Percentiles rank a stretch among this genome's conserved stretches.
These are phyloP conservation scores for Phytophthora melonis DNA, from an alignment of 352 stramenopile genomes.

Conservation along the genomic window DNA sequence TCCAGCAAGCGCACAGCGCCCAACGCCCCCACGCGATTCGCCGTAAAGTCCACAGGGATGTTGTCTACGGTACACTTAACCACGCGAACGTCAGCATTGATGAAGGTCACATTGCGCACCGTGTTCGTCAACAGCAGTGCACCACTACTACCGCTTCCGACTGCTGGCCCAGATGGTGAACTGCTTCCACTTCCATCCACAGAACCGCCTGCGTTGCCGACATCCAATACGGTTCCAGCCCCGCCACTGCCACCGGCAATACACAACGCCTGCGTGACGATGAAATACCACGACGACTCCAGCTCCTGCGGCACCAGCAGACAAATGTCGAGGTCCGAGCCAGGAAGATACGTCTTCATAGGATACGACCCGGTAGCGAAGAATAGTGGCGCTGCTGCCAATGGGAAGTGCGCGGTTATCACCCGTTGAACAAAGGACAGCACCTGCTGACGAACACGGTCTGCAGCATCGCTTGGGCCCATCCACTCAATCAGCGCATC, in stretches of 20 bases:
- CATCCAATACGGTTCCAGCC: slow-evolving; percentile 40
- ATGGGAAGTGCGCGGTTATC: slow-evolving; percentile 63
- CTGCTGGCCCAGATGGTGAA: slow-evolving; percentile 23
- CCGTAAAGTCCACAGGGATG: slow-evolving; percentile 89
- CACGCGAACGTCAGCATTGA: slow-evolving; percentile 89
- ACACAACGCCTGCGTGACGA: slow-evolving; percentile 86
- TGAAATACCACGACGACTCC: slow-evolving; percentile 88
- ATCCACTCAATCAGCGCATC: slow-evolving; percentile 74
- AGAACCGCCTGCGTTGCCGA: slow-evolving; percentile 20
- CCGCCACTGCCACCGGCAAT: slow-evolving; percentile 58
- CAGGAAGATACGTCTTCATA: slow-evolving; percentile 92
- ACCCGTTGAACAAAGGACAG: slow-evolving; percentile 74
- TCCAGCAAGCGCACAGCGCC: slow-evolving; percentile 87
- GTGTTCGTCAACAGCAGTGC: slow-evolving; percentile 56
- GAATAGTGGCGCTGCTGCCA: slow-evolving; percentile 56
- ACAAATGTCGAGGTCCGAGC: slow-evolving; percentile 88
- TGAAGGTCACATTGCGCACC: slow-evolving; percentile 91
- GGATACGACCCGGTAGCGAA: slow-evolving; percentile 88
- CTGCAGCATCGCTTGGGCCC: slow-evolving; percentile 66
- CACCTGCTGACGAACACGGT: slow-evolving; percentile 70
- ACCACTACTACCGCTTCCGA: slow-evolving; percentile 4
- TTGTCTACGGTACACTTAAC: slow-evolving; percentile 94
- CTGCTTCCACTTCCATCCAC: slow-evolving; percentile 31
- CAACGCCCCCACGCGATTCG: slow-evolving; percentile 85
- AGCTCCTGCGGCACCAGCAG: slow-evolving; percentile 82